Percentiles rank a stretch among this genome's conserved stretches.
phyloP scores from a whole-genome alignment of 140 eudicot genomes.

The Anethum foeniculum region DNA sequence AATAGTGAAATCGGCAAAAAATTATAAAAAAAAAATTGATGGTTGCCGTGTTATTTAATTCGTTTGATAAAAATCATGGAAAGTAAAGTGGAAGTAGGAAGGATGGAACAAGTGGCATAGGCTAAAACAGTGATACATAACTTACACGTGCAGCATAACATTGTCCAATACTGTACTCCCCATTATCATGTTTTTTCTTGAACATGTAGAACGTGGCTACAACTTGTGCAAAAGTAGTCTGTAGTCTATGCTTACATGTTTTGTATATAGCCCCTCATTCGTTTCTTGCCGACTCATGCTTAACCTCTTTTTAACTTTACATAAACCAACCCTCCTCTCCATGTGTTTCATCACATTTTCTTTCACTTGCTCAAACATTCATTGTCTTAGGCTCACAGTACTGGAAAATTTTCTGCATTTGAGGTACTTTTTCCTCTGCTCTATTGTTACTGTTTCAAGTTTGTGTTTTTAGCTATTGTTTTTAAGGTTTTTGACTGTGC shows the following conservation, averaged over 20 bases:
- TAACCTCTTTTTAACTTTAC: not conserved
- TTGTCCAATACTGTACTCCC: not conserved
- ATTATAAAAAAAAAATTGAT: no score
- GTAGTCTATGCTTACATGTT: no score
- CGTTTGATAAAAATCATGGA: no score
- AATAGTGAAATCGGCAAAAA: no score
- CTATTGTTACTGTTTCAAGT: not conserved
- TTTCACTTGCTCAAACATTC: not conserved
- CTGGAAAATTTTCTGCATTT: not conserved
- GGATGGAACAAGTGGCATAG: not conserved
- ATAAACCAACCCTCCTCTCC: not conserved
- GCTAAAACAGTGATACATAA: not conserved
- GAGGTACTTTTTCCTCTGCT: not conserved
- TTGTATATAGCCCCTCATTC: not conserved
- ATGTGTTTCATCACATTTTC: not conserved
- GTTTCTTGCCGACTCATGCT: not conserved
- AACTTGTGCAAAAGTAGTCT: not conserved
- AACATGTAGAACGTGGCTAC: slow-evolving; percentile 7
- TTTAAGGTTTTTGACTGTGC: not conserved
- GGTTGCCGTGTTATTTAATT: no score
- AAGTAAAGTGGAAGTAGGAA: not conserved
- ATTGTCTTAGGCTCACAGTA: not conserved
- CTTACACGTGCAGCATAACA: not conserved
- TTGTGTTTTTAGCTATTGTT: not conserved
- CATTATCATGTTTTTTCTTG: not conserved